These are phyloP conservation scores for Paraurostyla sp. DNA, from an alignment of 73 alveolate species.

Conservation along the genomic window DNA sequence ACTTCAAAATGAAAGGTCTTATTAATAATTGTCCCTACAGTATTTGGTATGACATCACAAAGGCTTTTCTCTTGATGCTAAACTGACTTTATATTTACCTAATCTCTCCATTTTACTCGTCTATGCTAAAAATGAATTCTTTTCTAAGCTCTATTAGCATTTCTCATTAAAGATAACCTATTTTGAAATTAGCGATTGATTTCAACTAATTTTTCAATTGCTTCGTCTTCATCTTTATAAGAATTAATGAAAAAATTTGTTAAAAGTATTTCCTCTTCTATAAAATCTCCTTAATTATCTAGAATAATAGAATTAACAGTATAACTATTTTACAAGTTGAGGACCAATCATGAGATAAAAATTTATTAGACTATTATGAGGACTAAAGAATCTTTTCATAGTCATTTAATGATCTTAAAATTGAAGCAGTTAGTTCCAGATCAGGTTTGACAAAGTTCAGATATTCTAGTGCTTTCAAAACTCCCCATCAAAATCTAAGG, in stretches of 20 bases:
- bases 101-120: background rate
- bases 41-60: background rate
- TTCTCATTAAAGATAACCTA: background rate
- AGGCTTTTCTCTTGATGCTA: background rate
- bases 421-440: slow-evolving; percentile 49
- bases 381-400: background rate
- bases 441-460: slow-evolving; percentile 29
- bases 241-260: slow-evolving; percentile 4
- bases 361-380: no score
- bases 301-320: background rate
- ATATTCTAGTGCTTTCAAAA: slow-evolving; percentile 31
- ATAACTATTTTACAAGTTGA: background rate
- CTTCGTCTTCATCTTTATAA: slow-evolving; percentile 4
- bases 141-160: background rate
- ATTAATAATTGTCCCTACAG: background rate
- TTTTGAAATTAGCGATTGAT: background rate
- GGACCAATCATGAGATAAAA: background rate
- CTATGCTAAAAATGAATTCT: no score
- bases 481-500: slow-evolving; percentile 32
- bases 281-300: background rate
- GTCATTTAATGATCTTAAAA: slow-evolving; percentile 11
- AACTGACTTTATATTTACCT: background rate
- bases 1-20: background rate
- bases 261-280: slow-evolving; percentile 15
- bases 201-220: background rate